Base-by-base conservation (phyloP, 176 grass and related monocot genomes). In the Hyparrhenia diplandra region DNA sequence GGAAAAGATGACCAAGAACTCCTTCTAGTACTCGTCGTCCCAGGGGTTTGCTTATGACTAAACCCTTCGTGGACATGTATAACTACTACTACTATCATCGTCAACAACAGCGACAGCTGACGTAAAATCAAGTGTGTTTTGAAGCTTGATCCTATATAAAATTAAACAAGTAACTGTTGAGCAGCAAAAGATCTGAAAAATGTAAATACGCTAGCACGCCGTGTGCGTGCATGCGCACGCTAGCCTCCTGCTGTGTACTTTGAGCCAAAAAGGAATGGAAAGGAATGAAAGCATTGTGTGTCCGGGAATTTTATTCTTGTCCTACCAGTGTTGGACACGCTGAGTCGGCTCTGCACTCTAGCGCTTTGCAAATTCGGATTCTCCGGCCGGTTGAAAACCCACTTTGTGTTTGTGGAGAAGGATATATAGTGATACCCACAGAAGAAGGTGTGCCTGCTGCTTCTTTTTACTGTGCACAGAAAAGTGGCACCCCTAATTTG, bases 81-180 rank as follows among this genome's bases (percentile, higher is more conserved):
- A 61, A 70, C 41, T 35, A 62, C 28, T 8, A 76, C 29, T 52
- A 17, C 42, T 17, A 10, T 16, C 64, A 13, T 57, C 52, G 8
- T 23, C 52, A 23, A 10, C 52, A 57, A 57, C 51, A 7, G 6
- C 47, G 1, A 54, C 52, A 43, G 36, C 17, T 43, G 28, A 57
- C 71, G 78, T 85, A 32, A 81, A 76, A 89, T 85, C 87, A 89
- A 85, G 83, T 85, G 87, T 71, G 77, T 89, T 89, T 89, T 89
- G 43, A 89, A 89, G 82, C 82, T 89, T 89, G 87, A 89, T 85
- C 24, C 5, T 13, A 43, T 45, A 66, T 17, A 17, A 59, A 25
- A 20, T 4, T 55, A 35, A 35, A 35, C 6, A 45, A 29, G 78
- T 81, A 77, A 71, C 55, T 47, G 66, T 82, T 66, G 82, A 51